Percentiles rank a stretch among this genome's conserved stretches.
Conservation (phyloP, 2,329 filamentous ascomycete species). For the Trichothecium sympodiale region DNA sequence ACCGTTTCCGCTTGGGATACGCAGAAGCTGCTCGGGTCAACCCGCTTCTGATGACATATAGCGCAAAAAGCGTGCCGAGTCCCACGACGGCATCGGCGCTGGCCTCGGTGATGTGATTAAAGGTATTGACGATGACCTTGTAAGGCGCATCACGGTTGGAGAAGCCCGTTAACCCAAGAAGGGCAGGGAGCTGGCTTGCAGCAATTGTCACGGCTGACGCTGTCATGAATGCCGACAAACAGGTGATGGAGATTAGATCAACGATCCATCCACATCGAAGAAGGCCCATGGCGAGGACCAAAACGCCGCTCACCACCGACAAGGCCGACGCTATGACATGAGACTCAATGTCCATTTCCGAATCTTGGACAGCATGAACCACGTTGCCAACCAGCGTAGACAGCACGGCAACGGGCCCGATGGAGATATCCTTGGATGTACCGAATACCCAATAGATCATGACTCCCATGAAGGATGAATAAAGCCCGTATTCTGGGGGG, state of each 20-base stretch:
- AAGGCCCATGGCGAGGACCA: conserved; percentile 70
- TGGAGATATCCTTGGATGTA: conserved; percentile 97
- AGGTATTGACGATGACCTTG: conserved; percentile 67
- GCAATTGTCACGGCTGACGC: conserved; percentile 86
- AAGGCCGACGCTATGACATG: conserved; percentile 69
- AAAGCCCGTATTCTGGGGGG: conserved; percentile 69
- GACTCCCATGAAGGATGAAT: conserved; percentile 89
- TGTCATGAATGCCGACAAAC: conserved; percentile 93
- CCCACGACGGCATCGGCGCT: conserved; percentile 80
- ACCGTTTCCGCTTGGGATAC: conserved; percentile 56
- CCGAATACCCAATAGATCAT: conserved; percentile 96
- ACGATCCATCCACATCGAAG: conserved; percentile 80
- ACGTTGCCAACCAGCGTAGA: conserved; percentile 83
- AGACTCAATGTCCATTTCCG: conserved; percentile 44
- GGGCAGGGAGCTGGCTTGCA: conserved; percentile 66
- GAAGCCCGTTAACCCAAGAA: conserved; percentile 71
- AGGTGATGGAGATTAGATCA: conserved; percentile 81
- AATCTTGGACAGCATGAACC: conserved; percentile 49
- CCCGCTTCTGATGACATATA: conserved; percentile 62
- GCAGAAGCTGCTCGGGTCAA: conserved; percentile 59
- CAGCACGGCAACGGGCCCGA: conserved; percentile 91
- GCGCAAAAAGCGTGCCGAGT: conserved; percentile 64
- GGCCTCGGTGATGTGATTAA: conserved; percentile 58
- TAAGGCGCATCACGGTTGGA: conserved; percentile 72
- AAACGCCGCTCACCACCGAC: conserved; percentile 63